Percentiles rank a stretch among this genome's conserved stretches.
phyloP scores from a whole-genome alignment of 108 stramenopile species.

The Discostella stelligeroides region DNA sequence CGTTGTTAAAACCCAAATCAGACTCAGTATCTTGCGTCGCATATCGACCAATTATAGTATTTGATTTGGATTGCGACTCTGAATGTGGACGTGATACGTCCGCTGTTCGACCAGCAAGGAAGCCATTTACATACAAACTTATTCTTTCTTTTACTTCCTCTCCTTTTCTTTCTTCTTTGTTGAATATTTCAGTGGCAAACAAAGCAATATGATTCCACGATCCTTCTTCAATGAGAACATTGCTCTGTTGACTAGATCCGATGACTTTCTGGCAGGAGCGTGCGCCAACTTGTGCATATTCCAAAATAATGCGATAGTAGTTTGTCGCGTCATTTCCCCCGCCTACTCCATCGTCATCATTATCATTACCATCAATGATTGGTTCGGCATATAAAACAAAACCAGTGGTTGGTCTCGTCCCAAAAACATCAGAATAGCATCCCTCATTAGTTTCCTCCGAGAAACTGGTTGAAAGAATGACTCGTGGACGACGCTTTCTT shows the following conservation, averaged over 20 bases:
- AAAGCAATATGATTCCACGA: slow-evolving; percentile 37
- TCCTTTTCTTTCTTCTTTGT: slow-evolving; percentile 6
- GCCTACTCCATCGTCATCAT: background rate
- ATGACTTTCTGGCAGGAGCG: slow-evolving; percentile 19
- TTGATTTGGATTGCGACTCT: background rate
- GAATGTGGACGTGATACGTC: slow-evolving; percentile 17
- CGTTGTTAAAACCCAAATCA: background rate
- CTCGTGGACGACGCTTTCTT: slow-evolving; percentile 22
- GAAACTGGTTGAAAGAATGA: slow-evolving; percentile 28
- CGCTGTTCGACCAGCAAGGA: slow-evolving; percentile 30
- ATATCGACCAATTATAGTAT: slow-evolving; percentile 22
- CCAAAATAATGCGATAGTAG: slow-evolving; percentile 33
- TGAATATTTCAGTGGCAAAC: slow-evolving; percentile 17
- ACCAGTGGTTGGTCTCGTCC: slow-evolving; percentile 13
- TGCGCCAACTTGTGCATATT: slow-evolving; percentile 18
- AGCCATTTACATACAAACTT: slow-evolving; percentile 24
- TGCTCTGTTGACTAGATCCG: slow-evolving; percentile 8
- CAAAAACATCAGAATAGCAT: slow-evolving; percentile 35
- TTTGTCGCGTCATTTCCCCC: background rate
- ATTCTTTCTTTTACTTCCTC: too few relatives aligned
- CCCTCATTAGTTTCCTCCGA: slow-evolving; percentile 10
- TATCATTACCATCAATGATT: slow-evolving; percentile 17
- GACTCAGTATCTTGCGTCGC: background rate
- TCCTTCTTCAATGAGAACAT: slow-evolving; percentile 23
- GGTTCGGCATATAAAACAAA: slow-evolving; percentile 42